Evolutionary conservation across 176 grass and related monocot species (phyloP).

Genomic region (Phoenix dactylifera): DNA sequence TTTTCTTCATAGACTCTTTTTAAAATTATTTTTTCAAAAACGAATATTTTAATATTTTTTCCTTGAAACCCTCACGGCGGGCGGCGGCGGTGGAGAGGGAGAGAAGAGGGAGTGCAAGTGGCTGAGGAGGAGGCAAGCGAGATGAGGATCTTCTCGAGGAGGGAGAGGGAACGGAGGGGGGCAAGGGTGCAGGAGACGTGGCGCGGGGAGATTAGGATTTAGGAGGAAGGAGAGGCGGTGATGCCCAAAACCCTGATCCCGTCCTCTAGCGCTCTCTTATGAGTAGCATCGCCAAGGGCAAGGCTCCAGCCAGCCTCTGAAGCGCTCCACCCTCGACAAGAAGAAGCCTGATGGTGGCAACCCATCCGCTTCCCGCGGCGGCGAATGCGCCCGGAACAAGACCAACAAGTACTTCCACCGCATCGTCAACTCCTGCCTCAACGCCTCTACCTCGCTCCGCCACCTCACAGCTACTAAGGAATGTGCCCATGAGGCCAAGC

Average conservation of each 20-base stretch:
- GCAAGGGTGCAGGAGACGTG: too few relatives aligned
- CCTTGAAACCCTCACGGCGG: too few relatives aligned
- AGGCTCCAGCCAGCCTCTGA: conserved; percentile 35
- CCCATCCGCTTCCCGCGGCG: not conserved
- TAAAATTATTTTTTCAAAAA: too few relatives aligned
- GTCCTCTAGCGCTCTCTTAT: conserved; percentile 22
- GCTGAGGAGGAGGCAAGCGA: too few relatives aligned
- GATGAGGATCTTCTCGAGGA: too few relatives aligned
- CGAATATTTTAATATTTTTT: too few relatives aligned
- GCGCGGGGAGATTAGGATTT: too few relatives aligned
- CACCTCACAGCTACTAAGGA: conserved; percentile 39
- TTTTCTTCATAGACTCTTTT: too few relatives aligned
- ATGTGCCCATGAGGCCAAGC: conserved; percentile 45
- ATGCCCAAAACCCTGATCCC: not conserved
- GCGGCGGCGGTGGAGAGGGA: too few relatives aligned
- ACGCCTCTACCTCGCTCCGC: conserved; percentile 42
- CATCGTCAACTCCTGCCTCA: conserved; percentile 58
- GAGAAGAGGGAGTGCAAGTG: too few relatives aligned
- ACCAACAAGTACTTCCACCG: conserved; percentile 37
- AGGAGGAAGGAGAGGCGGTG: too few relatives aligned
- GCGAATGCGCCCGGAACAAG: conserved; percentile 30
- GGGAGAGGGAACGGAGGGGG: too few relatives aligned
- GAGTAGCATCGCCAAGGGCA: conserved; percentile 69
- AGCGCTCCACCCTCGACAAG: conserved; percentile 31
- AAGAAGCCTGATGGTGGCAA: conserved; percentile 19